Evolutionary conservation across 352 stramenopile genomes (phyloP).

Genomic region (Phytophthora megakarya): DNA sequence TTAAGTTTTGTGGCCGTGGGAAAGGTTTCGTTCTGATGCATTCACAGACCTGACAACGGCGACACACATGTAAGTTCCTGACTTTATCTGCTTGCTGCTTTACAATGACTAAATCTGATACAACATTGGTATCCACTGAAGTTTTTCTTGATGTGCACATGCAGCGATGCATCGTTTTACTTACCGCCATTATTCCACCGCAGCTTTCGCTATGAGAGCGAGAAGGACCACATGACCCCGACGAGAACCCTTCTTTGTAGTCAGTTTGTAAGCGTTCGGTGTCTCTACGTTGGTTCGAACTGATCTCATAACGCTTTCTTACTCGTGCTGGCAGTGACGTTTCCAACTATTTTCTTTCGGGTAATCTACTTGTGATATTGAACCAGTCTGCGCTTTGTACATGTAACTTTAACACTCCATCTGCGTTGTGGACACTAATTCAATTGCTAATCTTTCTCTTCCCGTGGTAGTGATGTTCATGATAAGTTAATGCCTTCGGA

Average conservation of each 20-base stretch:
- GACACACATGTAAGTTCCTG: constrained; percentile 61
- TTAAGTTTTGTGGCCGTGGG: constrained; percentile 70
- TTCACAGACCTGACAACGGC: constrained; percentile 73
- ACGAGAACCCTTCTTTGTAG: constrained; percentile 50
- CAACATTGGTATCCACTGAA: background rate
- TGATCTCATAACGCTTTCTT: background rate
- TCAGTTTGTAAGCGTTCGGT: constrained; percentile 41
- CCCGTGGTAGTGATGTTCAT: constrained; percentile 35
- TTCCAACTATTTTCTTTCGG: constrained; percentile 51
- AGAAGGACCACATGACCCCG: constrained; percentile 54
- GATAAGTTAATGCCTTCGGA: too few species aligned
- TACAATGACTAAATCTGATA: background rate
- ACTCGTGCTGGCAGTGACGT: constrained; percentile 40
- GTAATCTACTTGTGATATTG: constrained; percentile 44
- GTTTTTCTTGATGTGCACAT: background rate
- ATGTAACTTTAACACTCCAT: constrained; percentile 13
- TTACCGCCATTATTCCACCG: constrained; percentile 46
- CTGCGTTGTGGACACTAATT: background rate
- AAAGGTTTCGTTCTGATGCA: constrained; percentile 67
- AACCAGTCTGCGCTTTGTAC: constrained; percentile 67
- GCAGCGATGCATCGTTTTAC: constrained; percentile 56
- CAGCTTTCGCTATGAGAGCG: constrained; percentile 48
- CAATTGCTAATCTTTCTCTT: constrained; percentile 2
- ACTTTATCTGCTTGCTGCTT: background rate
- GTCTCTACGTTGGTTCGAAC: background rate